Evolutionary conservation across 257 asterid species (phyloP), one percentile per base, ranked within the genome.

Genomic region (Ligustrum vulgare): DNA sequence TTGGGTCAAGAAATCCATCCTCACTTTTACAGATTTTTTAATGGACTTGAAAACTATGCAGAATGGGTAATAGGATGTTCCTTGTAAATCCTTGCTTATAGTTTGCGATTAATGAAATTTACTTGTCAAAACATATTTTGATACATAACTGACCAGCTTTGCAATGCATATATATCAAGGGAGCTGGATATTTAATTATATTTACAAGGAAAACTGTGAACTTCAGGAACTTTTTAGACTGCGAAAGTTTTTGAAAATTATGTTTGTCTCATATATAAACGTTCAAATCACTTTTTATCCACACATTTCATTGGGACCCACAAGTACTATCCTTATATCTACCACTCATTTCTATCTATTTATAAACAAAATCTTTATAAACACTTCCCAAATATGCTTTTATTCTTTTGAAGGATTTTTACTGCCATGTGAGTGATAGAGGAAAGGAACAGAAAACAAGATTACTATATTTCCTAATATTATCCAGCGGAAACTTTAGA

Each of bases 401-500:
- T 12, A 43, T 43, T 43, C 51, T 43, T 11, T 43, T 43, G n/a
- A 43, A 43, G 51, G 18, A 43, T 12, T 43, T 43, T 43, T 43
- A 18, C 51, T 43, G 12, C 51, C 51, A 43, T 5, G 13, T 3
- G 51, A 43, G 5, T 43, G n/a, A 43, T 43, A n/a, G 54, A 45
- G 73, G 23, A 68, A 67, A 20, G 8, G 63, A 31, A 77, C 68
- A 70, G 23, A 62, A 47, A 28, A 70, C 54, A 9, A 41, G 16
- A 64, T 32, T n/a, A 65, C 60, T 13, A 23, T 37, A 34, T 28
- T 32, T 35, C 32, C 32, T 37, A 37, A 43, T 32, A 39, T 62
- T 6, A 77, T 77, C 54, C 58, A n/a, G 22, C 71, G 20, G 39
- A 31, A 72, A 36, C 31, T 69, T 31, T 76, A 8, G 37, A 7